Conservation (phyloP, 768 basidiomycete species). For the Trametes gibbosa region DNA sequence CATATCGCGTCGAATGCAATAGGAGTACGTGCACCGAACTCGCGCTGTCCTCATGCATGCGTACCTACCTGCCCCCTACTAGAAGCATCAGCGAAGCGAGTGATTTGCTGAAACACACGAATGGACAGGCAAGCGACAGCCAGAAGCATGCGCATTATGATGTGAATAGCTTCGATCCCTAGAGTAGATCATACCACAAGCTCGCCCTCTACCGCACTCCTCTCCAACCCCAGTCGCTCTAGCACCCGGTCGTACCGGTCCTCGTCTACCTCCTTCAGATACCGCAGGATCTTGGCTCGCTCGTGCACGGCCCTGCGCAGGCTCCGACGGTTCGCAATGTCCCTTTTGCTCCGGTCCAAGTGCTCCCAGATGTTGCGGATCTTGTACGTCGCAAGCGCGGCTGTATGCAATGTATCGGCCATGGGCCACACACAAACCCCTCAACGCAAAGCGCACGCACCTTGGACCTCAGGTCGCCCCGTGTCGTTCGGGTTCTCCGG, state of each 20-base stretch:
- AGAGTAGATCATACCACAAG: conserved; percentile 56
- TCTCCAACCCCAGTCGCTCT: conserved; percentile 72
- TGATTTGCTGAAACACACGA: neutral
- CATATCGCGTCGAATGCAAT: neutral
- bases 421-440: neutral
- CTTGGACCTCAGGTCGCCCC: conserved; percentile 88
- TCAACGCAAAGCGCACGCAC: conserved; percentile 41
- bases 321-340: conserved; percentile 74
- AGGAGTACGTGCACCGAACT: neutral
- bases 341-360: conserved; percentile 62
- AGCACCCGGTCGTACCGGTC: conserved; percentile 75
- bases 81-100: neutral
- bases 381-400: conserved; percentile 80
- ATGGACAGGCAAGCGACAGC: neutral
- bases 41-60: neutral
- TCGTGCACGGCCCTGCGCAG: conserved; percentile 78
- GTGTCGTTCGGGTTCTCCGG: conserved; percentile 67
- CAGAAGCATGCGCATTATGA: neutral
- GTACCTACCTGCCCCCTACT: neutral
- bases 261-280: conserved; percentile 63
- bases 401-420: conserved; percentile 40
- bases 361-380: conserved; percentile 85
- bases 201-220: conserved; percentile 85
- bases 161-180: neutral
- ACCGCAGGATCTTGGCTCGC: conserved; percentile 78